Evolutionary conservation across 2,329 filamentous ascomycete genomes (phyloP), one percentile per base, ranked within the genome.

Genomic region (Alternaria alternata): DNA sequence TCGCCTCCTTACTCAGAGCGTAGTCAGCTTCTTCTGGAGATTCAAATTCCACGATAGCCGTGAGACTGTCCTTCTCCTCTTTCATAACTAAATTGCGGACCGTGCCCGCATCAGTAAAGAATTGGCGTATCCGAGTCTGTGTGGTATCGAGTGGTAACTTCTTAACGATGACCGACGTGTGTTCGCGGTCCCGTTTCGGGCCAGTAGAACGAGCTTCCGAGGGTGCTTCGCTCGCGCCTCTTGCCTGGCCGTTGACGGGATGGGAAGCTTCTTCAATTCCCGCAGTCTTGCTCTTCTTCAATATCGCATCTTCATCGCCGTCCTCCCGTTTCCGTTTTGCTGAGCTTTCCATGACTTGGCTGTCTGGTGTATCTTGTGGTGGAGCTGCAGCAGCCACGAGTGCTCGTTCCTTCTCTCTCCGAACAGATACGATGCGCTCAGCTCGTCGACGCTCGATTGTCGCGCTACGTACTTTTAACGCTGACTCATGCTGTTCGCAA

Each of bases 401-500:
- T 84, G 66, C 67, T 90, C 86, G 61, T 88, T 88, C 71, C 84
- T 87, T 41, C 82, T 83, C 47, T 93, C 84, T 39, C 80, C 83
- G 74, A 88, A 92, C 60, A 82, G 85, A 59, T n/a, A 78, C 56
- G 22, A 66, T 60, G 8, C 66, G 69, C 41, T 74, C 69, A 4
- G 88, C 85, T 72, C 90, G 90, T 66, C 93, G 87, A 8, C 91
- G 88, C 61, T 89, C 87, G 63, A 96, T 88, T 16, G 92, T 84
- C 5, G 91, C 92, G 65, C 85, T 84, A 56, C 93, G 89, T 7
- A 97, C 83, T 49, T 89, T 89, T 26, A 91, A 85, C 1, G 92
- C 89, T 55, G 89, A 87, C 77, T 97, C 94, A 71, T 97, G 94
- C 71, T 96, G 92, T 76, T 96, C 93, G 75, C 94, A 97, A 75